phyloP scores from a whole-genome alignment of 2,329 filamentous ascomycete species.

The Scopulariopsis brevicaulis region DNA sequence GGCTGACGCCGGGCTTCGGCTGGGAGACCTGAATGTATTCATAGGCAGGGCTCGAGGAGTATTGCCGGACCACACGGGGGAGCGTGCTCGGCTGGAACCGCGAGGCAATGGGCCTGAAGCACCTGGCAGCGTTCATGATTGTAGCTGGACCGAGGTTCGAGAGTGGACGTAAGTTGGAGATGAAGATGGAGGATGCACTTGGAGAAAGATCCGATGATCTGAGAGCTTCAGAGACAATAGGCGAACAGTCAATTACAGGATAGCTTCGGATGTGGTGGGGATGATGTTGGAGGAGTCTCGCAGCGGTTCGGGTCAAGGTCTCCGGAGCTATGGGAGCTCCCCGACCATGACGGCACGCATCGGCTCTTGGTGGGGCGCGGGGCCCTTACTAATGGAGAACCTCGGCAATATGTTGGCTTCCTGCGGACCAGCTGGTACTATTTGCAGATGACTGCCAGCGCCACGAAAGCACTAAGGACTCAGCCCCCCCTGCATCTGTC shows the following conservation, averaged over 20 bases:
- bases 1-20: constrained; percentile 79
- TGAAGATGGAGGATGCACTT: background rate
- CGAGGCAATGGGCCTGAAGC: constrained; percentile 16
- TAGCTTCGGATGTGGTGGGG: background rate
- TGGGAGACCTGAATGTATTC: constrained; percentile 74
- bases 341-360: background rate
- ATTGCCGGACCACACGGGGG: constrained; percentile 41
- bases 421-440: background rate
- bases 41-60: constrained; percentile 46
- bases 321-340: background rate
- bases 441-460: background rate
- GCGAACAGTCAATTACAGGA: background rate
- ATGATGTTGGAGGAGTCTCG: background rate
- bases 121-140: constrained; percentile 3
- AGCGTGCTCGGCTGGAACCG: constrained; percentile 46
- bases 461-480: background rate
- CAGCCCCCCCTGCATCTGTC: background rate
- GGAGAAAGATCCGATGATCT: background rate
- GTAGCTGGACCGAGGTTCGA: background rate
- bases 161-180: background rate
- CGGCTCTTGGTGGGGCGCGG: background rate
- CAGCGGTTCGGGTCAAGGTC: background rate
- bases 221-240: background rate
- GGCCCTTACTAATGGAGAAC: background rate
- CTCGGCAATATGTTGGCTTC: background rate